Evolutionary conservation across 345 rosid species (phyloP), one percentile per base, ranked within the genome.

Genomic region (Luvunga scandens): DNA sequence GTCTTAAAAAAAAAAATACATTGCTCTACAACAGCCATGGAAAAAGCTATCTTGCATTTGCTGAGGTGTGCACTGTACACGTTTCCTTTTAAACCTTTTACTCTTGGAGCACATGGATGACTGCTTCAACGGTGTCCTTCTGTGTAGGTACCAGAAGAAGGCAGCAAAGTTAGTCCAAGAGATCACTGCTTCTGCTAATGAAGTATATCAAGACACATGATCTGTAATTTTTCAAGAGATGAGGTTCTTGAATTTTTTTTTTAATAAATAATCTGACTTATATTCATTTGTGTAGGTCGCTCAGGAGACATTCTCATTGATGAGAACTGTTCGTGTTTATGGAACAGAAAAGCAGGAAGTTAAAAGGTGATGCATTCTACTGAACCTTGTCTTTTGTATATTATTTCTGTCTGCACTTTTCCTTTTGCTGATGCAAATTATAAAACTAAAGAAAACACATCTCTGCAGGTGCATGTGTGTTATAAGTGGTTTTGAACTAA

Each of bases 311-410:
- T 85, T 93, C 77, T 95, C 99, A 77, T 87, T 93, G 86, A 89
- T 95, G 94, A 91, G 99, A 89, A 95, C 98, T 66, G 95, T 95
- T 65, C 95, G 98, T 75, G 95, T 93, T 68, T 92, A 95, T 79
- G 99, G 99, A 84, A 95, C 96, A 65, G 99, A 95, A 88, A 88
- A 88, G 72, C 86, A 81, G 79, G 99, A 95, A 81, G 80, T 88
- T 80, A 85, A 80, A 73, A 92, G 97, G 99, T 93, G 72, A 80
- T 76, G 24, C 71, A n/a, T 31, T 55, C 21, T 63, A 50, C 36
- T 34, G 69, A 64, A 36, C 34, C 57, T 60, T 22, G 10, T 45
- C n/a, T 61, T 69, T 48, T 66, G 34, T 69, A 69, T 55, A 38
- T 66, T 12, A 80, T 75, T 55, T 62, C 9, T 66, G 16, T 66